Percentiles rank a stretch among this genome's conserved stretches.
These are phyloP conservation scores for Mrakia blollopis DNA, from an alignment of 768 basidiomycete species.

Conservation along the genomic window DNA sequence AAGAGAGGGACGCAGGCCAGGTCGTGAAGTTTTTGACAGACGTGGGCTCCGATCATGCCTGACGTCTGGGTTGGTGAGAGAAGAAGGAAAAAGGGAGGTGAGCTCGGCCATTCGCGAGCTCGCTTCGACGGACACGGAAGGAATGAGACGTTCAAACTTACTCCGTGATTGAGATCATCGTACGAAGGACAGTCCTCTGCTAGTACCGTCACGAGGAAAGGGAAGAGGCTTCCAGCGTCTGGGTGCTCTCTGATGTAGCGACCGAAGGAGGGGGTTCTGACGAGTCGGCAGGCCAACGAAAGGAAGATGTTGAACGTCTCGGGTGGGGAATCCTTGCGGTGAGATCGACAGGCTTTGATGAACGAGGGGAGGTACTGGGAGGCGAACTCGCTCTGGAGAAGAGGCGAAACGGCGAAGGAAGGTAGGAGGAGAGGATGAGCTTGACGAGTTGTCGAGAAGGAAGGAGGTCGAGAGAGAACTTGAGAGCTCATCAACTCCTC, in stretches of 20 bases:
- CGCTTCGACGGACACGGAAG: neutral
- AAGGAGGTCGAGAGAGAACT: neutral
- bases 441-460: neutral
- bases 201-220: neutral
- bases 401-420: no score
- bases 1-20: slow-evolving; percentile 7
- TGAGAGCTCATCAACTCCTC: neutral
- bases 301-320: slow-evolving; percentile 13
- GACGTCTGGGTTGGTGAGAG: neutral
- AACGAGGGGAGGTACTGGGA: slow-evolving; percentile 13
- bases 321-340: slow-evolving; percentile 1
- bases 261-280: slow-evolving; percentile 4
- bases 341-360: slow-evolving; percentile 16
- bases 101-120: neutral
- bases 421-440: neutral
- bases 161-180: neutral
- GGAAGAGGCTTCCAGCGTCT: slow-evolving; percentile 5
- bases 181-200: slow-evolving; percentile 13
- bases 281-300: neutral
- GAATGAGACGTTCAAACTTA: neutral
- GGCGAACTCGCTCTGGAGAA: slow-evolving; percentile 9
- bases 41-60: neutral
- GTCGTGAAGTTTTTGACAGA: slow-evolving; percentile 16
- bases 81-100: neutral
- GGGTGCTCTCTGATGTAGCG: slow-evolving; percentile 11